These are phyloP conservation scores for Heteromeles arbutifolia DNA, from an alignment of 306 rosid species.

Conservation along the genomic window DNA sequence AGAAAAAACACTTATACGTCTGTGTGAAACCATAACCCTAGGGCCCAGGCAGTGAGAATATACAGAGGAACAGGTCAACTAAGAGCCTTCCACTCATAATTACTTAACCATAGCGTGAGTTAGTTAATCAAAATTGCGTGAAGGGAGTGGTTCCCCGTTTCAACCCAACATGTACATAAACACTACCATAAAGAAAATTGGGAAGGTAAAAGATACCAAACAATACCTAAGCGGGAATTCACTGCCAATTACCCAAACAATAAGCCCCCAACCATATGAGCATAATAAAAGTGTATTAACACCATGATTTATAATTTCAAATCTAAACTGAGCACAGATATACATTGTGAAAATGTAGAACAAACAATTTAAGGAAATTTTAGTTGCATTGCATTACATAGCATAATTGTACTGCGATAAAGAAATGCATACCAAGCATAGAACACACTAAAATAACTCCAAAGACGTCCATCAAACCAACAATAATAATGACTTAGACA, in stretches of 20 bases:
- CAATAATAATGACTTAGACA: slow-evolving; percentile 43
- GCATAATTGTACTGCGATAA: not conserved
- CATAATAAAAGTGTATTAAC: not conserved
- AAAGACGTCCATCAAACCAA: slow-evolving; percentile 41
- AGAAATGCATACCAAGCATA: slow-evolving; percentile 37
- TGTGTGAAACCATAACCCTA: too few species aligned
- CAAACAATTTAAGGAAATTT: not conserved
- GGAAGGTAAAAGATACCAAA: not conserved
- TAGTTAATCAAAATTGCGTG: too few species aligned
- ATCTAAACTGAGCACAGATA: not conserved
- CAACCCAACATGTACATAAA: not conserved
- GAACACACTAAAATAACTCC: slow-evolving; percentile 34
- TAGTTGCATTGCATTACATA: not conserved
- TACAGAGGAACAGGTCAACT: too few species aligned
- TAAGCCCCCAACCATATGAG: not conserved
- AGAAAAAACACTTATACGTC: too few species aligned
- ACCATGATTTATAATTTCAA: not conserved
- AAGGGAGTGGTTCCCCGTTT: too few species aligned
- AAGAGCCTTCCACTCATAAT: not conserved
- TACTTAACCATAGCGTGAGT: not conserved
- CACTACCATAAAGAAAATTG: not conserved
- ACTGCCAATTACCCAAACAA: not conserved
- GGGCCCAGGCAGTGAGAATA: too few species aligned
- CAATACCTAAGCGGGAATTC: not conserved
- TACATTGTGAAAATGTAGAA: not conserved